phyloP scores from a whole-genome alignment of 441 rosid genomes.

The Brassica balearica region DNA sequence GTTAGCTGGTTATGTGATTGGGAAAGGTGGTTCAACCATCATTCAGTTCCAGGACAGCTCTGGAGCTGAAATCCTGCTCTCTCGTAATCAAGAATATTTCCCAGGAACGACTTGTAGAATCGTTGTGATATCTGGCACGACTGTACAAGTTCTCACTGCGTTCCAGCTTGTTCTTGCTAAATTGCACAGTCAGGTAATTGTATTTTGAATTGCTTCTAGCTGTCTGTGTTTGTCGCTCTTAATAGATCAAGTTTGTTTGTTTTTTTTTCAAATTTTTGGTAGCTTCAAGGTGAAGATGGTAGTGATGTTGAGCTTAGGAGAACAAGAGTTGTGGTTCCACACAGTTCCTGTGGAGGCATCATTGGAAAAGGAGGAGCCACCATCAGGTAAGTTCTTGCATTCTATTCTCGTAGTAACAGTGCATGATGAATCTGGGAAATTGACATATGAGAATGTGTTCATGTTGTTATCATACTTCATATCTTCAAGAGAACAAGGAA shows the following conservation, averaged over 20 bases:
- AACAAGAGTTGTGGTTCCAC: slow-evolving; percentile 80
- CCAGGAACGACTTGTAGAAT: slow-evolving; percentile 87
- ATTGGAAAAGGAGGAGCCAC: slow-evolving; percentile 8
- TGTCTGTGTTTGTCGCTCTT: neutral
- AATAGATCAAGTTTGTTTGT: neutral
- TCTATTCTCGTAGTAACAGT: neutral
- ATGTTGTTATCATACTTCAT: neutral
- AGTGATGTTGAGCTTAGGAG: slow-evolving; percentile 40
- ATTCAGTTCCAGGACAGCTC: slow-evolving; percentile 81
- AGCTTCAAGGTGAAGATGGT: slow-evolving; percentile 66
- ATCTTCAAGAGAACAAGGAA: neutral
- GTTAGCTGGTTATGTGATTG: slow-evolving; percentile 90
- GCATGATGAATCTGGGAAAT: neutral
- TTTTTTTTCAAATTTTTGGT: slow-evolving; percentile 27
- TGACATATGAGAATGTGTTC: neutral
- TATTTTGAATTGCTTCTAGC: slow-evolving; percentile 4
- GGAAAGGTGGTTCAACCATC: slow-evolving; percentile 89
- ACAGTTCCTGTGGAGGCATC: slow-evolving; percentile 65
- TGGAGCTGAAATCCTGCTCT: slow-evolving; percentile 83
- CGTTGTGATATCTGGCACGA: slow-evolving; percentile 71
- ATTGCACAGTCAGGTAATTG: slow-evolving; percentile 70
- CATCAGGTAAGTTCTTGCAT: neutral
- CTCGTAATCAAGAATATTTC: slow-evolving; percentile 78
- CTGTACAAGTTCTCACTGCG: slow-evolving; percentile 69
- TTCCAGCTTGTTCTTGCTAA: slow-evolving; percentile 74